These are phyloP conservation scores for Allomyces javanicus DNA, from an alignment of 192 early-diverging fungal genomes.

Conservation along the genomic window DNA sequence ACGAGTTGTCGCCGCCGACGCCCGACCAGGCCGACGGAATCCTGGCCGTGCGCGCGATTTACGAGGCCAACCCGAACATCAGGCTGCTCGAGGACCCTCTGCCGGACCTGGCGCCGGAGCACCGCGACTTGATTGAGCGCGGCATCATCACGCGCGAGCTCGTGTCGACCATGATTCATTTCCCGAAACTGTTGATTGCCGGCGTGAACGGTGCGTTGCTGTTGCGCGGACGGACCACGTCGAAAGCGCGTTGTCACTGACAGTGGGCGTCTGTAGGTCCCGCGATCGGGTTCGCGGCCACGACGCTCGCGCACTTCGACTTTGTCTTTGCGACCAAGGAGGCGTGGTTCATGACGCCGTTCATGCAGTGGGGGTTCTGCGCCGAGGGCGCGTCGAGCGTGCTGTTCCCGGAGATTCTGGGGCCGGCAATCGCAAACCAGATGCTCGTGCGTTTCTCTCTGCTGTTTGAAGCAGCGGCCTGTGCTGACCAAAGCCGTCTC, in stretches of 20 bases:
- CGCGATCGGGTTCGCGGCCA: slow-evolving; percentile 46
- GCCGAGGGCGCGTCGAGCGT: slow-evolving; percentile 52
- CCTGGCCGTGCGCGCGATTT: not conserved
- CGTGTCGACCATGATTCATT: slow-evolving; percentile 29
- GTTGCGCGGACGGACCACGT: not conserved
- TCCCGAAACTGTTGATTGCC: slow-evolving; percentile 47
- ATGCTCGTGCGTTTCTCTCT: slow-evolving; percentile 17
- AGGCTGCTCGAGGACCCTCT: not conserved
- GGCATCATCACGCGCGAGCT: slow-evolving; percentile 12
- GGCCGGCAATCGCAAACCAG: slow-evolving; percentile 39
- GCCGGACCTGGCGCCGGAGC: not conserved
- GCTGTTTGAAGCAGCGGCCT: not conserved
- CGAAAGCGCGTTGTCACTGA: not conserved
- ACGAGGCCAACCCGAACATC: not conserved
- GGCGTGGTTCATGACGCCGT: slow-evolving; percentile 50
- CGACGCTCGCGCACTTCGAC: slow-evolving; percentile 45
- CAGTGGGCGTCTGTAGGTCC: slow-evolving; percentile 17
- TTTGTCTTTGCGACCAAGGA: slow-evolving; percentile 39
- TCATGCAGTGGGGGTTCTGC: slow-evolving; percentile 50
- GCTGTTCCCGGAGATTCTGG: slow-evolving; percentile 47
- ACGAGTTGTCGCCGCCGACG: slow-evolving; percentile 23
- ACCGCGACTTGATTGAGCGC: slow-evolving; percentile 1
- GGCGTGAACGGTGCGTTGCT: slow-evolving; percentile 37
- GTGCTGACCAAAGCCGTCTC: not conserved
- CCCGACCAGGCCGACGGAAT: not conserved